Conservation (phyloP, 768 basidiomycete genomes). For the Sporobolomyces roseus region DNA sequence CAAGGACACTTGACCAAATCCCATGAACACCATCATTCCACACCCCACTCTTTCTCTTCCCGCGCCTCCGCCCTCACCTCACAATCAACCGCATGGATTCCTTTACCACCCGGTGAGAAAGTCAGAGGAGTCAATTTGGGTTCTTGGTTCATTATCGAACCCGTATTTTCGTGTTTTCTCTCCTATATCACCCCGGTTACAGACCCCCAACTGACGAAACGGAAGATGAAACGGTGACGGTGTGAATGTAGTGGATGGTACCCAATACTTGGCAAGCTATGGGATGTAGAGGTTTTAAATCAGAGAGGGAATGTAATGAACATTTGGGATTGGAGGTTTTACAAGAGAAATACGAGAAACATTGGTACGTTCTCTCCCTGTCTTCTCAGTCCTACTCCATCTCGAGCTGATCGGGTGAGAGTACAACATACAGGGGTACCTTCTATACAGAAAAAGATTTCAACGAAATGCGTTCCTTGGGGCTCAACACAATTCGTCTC, state of each 20-base stretch:
- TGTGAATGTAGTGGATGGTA: slow-evolving; percentile 19
- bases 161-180: not conserved
- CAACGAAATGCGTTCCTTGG: slow-evolving; percentile 16
- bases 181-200: not conserved
- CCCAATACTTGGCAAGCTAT: slow-evolving; percentile 2
- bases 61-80: not conserved
- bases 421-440: too few species aligned
- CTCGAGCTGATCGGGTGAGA: too few species aligned
- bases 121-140: slow-evolving; percentile 26
- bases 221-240: too few species aligned
- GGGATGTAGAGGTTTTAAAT: slow-evolving; percentile 3
- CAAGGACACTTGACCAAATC: too few species aligned
- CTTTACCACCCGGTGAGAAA: slow-evolving; percentile 15
- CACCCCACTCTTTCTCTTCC: too few species aligned
- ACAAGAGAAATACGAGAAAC: slow-evolving; percentile 12
- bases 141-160: slow-evolving; percentile 16
- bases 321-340: slow-evolving; percentile 10
- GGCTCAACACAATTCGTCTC: slow-evolving; percentile 19
- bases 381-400: too few species aligned
- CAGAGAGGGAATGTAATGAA: slow-evolving; percentile 14
- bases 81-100: not conserved
- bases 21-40: too few species aligned
- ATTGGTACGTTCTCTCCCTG: too few species aligned
- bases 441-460: slow-evolving; percentile 24
- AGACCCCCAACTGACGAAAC: too few species aligned